A percentile compares a stretch with the other conserved stretches of the same genome.
phyloP scores from a whole-genome alignment of 257 asterid species.

The Scutellaria minor region DNA sequence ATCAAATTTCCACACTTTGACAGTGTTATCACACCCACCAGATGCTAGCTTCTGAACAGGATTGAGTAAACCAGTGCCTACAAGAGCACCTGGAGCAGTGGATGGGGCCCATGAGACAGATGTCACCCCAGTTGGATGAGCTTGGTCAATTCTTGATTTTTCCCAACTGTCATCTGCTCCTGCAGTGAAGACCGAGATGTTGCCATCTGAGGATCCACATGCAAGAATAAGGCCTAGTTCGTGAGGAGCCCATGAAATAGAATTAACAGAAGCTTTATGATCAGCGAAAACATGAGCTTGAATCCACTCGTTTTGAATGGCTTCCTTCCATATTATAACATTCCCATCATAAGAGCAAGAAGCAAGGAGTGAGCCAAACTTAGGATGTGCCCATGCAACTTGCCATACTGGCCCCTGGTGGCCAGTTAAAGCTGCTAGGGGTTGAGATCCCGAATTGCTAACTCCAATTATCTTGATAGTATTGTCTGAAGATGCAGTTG shows the following conservation, averaged over 20 bases:
- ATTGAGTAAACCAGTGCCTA: too few species aligned
- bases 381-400: conserved; percentile 73
- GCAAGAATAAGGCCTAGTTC: conserved; percentile 49
- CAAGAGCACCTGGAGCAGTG: too few species aligned
- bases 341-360: conserved; percentile 65
- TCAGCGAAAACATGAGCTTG: conserved; percentile 50
- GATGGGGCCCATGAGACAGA: too few species aligned
- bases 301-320: neutral
- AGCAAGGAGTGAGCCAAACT: conserved; percentile 64
- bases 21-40: too few species aligned
- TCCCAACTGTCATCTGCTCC: too few species aligned
- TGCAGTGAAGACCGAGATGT: too few species aligned
- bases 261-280: conserved; percentile 64
- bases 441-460: conserved; percentile 55
- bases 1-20: too few species aligned
- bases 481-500: conserved; percentile 70
- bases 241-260: conserved; percentile 57
- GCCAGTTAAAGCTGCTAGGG: conserved; percentile 58
- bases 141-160: too few species aligned
- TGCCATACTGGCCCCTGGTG: conserved; percentile 79
- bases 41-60: too few species aligned
- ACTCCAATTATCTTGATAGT: conserved; percentile 20
- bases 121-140: too few species aligned
- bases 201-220: conserved; percentile 51
- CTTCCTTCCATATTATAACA: too few species aligned